These are phyloP conservation scores for Aureobasidium leucospermi DNA, from an alignment of 2,329 filamentous ascomycete genomes.

Conservation along the genomic window DNA sequence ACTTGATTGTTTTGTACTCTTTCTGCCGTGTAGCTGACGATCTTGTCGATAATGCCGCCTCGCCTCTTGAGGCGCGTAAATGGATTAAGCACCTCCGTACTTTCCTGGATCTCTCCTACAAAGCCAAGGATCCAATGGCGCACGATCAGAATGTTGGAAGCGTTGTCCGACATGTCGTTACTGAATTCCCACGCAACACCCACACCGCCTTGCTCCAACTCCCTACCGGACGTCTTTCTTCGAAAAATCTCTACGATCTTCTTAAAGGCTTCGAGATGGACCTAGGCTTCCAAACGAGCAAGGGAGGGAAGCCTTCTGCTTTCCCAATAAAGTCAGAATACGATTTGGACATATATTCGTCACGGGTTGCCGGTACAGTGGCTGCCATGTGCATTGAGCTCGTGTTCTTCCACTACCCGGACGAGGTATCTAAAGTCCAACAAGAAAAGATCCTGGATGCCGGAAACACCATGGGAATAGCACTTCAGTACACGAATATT, in stretches of 20 bases:
- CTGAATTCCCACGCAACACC: constrained; percentile 46
- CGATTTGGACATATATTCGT: constrained; percentile 56
- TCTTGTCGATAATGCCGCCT: constrained; percentile 58
- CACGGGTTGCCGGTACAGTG: constrained; percentile 65
- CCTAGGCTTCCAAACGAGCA: constrained; percentile 42
- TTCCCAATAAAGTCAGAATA: constrained; percentile 53
- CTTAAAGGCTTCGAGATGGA: constrained; percentile 64
- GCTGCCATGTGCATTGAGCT: constrained; percentile 61
- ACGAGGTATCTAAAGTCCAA: constrained; percentile 22
- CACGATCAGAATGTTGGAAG: constrained; percentile 20
- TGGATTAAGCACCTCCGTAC: constrained; percentile 54
- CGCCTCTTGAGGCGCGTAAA: constrained; percentile 43
- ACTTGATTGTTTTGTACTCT: constrained; percentile 62
- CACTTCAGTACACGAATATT: constrained; percentile 72
- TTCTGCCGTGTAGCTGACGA: constrained; percentile 70
- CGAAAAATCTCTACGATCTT: constrained; percentile 55
- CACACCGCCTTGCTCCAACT: constrained; percentile 53
- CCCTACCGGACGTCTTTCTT: constrained; percentile 50
- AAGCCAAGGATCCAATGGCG: constrained; percentile 22
- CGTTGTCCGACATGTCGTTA: constrained; percentile 32
- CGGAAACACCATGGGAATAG: constrained; percentile 61
- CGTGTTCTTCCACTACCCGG: constrained; percentile 52
- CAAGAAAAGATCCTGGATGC: constrained; percentile 45
- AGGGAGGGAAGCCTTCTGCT: constrained; percentile 4
- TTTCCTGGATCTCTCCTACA: constrained; percentile 51